A percentile compares a stretch with the other conserved stretches of the same genome.
phyloP scores from a whole-genome alignment of 2,329 filamentous ascomycete species.

The Orbilia oligospora region DNA sequence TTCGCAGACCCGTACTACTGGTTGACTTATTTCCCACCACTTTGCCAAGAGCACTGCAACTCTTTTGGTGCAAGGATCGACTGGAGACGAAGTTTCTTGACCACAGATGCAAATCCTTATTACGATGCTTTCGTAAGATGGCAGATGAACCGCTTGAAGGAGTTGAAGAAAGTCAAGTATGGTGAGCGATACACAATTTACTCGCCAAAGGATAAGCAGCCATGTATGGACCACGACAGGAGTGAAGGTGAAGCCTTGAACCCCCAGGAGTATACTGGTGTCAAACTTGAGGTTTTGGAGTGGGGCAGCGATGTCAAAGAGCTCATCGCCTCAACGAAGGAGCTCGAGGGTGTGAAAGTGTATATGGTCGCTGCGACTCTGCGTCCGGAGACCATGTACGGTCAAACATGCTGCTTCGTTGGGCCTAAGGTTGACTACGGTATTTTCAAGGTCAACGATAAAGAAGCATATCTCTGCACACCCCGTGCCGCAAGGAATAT shows the following conservation, averaged over 20 bases:
- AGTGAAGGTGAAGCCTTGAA: conserved; percentile 84
- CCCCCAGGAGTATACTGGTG: conserved; percentile 90
- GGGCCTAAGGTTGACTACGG: conserved; percentile 91
- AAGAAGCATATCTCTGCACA: conserved; percentile 87
- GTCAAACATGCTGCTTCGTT: conserved; percentile 95
- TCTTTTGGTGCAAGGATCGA: conserved; percentile 90
- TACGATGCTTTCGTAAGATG: conserved; percentile 95
- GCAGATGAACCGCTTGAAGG: conserved; percentile 95
- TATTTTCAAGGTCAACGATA: conserved; percentile 82
- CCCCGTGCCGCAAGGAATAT: conserved; percentile 91
- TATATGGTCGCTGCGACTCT: conserved; percentile 94
- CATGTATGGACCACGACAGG: conserved; percentile 89
- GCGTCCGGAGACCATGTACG: conserved; percentile 98
- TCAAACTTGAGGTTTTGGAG: conserved; percentile 92
- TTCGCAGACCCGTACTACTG: conserved; percentile 94
- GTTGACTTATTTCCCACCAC: conserved; percentile 91
- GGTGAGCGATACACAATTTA: conserved; percentile 95
- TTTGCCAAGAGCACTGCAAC: conserved; percentile 82
- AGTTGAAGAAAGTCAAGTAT: conserved; percentile 92
- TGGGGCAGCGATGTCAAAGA: conserved; percentile 85
- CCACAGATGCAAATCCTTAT: conserved; percentile 95
- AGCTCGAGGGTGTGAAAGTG: conserved; percentile 83
- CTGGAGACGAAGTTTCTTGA: conserved; percentile 93
- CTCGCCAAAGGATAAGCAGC: conserved; percentile 87
- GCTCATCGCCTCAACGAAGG: conserved; percentile 77